These are phyloP conservation scores for Peniophora sp. DNA, from an alignment of 1,284 basidiomycete species.

Conservation along the genomic window DNA sequence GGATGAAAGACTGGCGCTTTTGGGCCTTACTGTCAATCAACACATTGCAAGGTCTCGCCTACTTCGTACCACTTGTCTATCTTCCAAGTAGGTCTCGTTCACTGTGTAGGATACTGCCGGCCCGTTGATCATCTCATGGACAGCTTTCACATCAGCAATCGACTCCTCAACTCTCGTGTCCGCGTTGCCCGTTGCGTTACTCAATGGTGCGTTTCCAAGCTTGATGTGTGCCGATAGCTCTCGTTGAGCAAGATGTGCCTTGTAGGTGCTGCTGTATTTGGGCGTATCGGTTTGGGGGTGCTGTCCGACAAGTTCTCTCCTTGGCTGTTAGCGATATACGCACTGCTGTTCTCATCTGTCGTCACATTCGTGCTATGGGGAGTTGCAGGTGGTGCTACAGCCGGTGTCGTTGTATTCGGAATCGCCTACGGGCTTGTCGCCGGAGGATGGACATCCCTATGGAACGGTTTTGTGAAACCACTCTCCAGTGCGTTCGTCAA, in stretches of 20 bases:
- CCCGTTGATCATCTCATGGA: neutral
- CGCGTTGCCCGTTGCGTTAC: neutral
- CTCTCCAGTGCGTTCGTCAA: conserved; percentile 11
- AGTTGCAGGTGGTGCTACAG: conserved; percentile 13
- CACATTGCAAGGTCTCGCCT: conserved; percentile 17
- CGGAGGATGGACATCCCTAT: conserved; percentile 20
- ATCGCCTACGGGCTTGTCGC: conserved; percentile 17
- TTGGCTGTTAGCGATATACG: conserved; percentile 19
- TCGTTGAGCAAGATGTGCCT: no score
- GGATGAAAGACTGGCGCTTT: conserved; percentile 12
- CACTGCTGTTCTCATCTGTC: conserved; percentile 13
- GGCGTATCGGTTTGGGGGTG: conserved; percentile 18
- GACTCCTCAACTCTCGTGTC: neutral
- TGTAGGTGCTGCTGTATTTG: neutral
- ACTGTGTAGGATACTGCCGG: neutral
- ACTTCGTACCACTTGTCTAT: conserved; percentile 16
- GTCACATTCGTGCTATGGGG: conserved; percentile 23
- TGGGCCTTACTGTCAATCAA: conserved; percentile 15
- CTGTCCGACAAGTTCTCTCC: conserved; percentile 28
- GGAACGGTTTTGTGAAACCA: conserved; percentile 16
- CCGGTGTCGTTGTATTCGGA: conserved; percentile 18
- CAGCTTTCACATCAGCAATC: neutral
- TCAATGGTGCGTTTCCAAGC: neutral
- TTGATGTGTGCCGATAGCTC: no score
- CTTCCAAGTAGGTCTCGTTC: conserved; percentile 12